These are phyloP conservation scores for Blastocystis sp. DNA, from an alignment of 352 stramenopile genomes.

Conservation along the genomic window DNA sequence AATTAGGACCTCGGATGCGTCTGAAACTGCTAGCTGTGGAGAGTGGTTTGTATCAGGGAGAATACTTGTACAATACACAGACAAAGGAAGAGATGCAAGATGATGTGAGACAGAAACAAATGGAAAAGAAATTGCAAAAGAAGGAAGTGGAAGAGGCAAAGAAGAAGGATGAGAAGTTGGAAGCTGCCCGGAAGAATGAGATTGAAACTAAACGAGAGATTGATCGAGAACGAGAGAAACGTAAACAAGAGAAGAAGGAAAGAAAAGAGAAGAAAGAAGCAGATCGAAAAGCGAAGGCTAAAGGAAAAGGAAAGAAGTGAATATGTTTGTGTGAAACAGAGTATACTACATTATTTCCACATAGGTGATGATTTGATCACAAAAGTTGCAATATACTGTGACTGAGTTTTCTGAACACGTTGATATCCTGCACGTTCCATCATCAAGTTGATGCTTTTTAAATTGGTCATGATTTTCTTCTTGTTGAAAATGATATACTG, in stretches of 20 bases:
- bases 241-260: conserved; percentile 61
- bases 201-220: not conserved
- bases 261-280: conserved; percentile 42
- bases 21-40: conserved; percentile 91
- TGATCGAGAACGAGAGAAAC: conserved; percentile 5
- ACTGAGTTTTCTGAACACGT: not conserved
- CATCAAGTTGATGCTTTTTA: conserved; percentile 52
- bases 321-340: not conserved
- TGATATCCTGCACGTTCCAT: conserved; percentile 40
- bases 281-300: conserved; percentile 11
- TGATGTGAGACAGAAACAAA: not conserved
- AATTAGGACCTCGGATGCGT: conserved; percentile 87
- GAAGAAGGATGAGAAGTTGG: not conserved
- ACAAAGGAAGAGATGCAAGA: conserved; percentile 8
- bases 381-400: conserved; percentile 25
- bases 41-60: conserved; percentile 83
- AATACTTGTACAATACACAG: conserved; percentile 89
- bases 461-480: conserved; percentile 1
- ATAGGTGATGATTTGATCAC: conserved; percentile 12
- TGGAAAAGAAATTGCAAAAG: conserved; percentile 26
- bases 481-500: conserved; percentile 40
- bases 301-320: not conserved
- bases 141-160: not conserved
- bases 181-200: not conserved
- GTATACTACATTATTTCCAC: not conserved